A percentile compares a stretch with the other conserved stretches of the same genome.
Evolutionary conservation across 169 alveolate species (phyloP).

Genomic region (Toxoplasma gondii): DNA sequence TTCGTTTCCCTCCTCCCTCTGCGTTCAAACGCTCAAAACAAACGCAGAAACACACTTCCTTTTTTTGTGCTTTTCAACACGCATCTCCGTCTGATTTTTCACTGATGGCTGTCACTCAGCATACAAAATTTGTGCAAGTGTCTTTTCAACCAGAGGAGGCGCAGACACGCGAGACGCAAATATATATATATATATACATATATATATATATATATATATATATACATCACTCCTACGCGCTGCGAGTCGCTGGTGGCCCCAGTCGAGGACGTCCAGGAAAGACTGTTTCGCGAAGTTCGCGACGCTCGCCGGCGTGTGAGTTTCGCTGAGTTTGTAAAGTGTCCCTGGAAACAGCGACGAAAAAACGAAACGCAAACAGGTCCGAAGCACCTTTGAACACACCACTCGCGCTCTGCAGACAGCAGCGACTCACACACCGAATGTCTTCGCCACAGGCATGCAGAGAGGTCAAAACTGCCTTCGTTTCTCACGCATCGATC

Average conservation of each 20-base stretch:
- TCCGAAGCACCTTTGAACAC: neutral
- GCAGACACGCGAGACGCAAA: neutral
- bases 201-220: too few relatives aligned
- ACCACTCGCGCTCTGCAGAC: neutral
- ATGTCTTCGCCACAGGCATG: too few relatives aligned
- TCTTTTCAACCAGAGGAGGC: too few relatives aligned
- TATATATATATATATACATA: too few relatives aligned
- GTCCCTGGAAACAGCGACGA: slow-evolving; percentile 42
- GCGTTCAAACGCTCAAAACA: neutral
- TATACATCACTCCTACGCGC: slow-evolving; percentile 16
- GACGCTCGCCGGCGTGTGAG: slow-evolving; percentile 73
- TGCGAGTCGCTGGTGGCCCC: slow-evolving; percentile 73
- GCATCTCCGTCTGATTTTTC: too few relatives aligned
- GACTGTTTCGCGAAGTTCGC: slow-evolving; percentile 73
- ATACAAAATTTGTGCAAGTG: too few relatives aligned
- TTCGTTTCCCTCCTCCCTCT: neutral
- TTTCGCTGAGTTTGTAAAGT: slow-evolving; percentile 71
- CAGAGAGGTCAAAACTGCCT: too few relatives aligned
- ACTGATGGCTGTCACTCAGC: too few relatives aligned
- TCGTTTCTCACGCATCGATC: too few relatives aligned
- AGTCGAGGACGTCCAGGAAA: slow-evolving; percentile 73
- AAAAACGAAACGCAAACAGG: neutral
- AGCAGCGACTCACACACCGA: too few relatives aligned
- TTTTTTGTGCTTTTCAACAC: too few relatives aligned
- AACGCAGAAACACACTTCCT: too few relatives aligned